Evolutionary conservation across 495 filamentous ascomycete genomes (phyloP).

Genomic region (Hypoxylon lenormandii): DNA sequence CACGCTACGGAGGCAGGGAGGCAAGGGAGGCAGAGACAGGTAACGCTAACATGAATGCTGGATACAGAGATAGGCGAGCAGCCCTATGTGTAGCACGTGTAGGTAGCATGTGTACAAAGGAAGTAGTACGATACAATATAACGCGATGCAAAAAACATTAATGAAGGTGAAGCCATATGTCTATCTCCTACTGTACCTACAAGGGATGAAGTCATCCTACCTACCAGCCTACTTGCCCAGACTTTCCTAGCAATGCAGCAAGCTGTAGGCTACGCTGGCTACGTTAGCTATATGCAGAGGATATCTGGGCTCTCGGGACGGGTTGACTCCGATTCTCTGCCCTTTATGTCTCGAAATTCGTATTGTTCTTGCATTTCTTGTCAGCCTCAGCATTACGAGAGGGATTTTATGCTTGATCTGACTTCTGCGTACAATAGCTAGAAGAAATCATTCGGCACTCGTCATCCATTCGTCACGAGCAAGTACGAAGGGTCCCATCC

Average conservation of each 20-base stretch:
- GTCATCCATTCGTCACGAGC: conserved; percentile 25
- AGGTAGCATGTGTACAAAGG: neutral
- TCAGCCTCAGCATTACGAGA: conserved; percentile 47
- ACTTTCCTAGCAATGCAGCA: neutral
- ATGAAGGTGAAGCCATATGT: too few species aligned
- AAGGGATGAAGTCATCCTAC: neutral
- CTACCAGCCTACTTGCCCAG: too few species aligned
- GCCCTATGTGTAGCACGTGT: neutral
- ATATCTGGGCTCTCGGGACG: conserved; percentile 8
- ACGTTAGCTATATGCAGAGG: neutral
- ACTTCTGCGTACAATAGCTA: conserved; percentile 15
- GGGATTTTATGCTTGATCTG: conserved; percentile 34
- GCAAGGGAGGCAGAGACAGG: neutral
- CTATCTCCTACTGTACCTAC: neutral
- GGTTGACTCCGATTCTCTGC: conserved; percentile 23
- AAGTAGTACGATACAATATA: neutral
- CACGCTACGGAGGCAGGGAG: conserved; percentile 9
- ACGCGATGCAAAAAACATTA: neutral
- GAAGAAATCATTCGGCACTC: conserved; percentile 21
- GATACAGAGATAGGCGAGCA: neutral
- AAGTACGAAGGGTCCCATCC: conserved; percentile 26
- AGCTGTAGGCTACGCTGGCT: too few species aligned
- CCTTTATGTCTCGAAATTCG: conserved; percentile 37
- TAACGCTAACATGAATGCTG: neutral
- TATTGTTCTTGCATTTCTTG: conserved; percentile 37